phyloP scores from a whole-genome alignment of 2,329 filamentous ascomycete genomes.

The Alternaria arbusti region DNA sequence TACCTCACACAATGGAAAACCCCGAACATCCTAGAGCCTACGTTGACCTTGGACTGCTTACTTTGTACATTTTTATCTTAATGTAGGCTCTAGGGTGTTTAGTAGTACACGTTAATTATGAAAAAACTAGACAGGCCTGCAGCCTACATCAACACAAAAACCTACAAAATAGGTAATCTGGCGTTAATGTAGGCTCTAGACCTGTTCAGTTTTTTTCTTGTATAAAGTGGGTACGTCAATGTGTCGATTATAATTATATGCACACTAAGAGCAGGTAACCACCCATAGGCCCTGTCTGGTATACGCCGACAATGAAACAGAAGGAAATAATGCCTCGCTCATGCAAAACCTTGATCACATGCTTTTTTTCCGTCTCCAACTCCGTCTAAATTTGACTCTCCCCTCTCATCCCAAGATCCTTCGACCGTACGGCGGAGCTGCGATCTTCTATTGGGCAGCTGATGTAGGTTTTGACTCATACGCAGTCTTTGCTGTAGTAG shows the following conservation, averaged over 20 bases:
- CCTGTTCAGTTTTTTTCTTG: background rate
- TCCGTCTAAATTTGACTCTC: background rate
- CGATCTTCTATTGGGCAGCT: background rate
- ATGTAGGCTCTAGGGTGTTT: background rate
- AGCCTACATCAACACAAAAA: no score
- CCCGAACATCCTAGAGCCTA: background rate
- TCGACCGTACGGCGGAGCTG: background rate
- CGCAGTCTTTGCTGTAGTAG: slow-evolving; percentile 62
- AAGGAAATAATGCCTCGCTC: background rate
- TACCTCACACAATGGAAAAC: background rate
- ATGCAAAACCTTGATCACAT: background rate
- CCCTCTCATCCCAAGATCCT: background rate
- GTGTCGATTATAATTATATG: background rate
- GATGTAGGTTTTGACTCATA: slow-evolving; percentile 23
- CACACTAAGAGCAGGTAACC: background rate
- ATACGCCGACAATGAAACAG: background rate
- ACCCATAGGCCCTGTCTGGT: background rate
- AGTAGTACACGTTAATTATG: no score
- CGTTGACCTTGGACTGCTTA: background rate
- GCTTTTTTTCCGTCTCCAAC: background rate
- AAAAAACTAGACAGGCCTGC: no score
- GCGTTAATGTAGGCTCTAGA: no score
- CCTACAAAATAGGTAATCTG: no score
- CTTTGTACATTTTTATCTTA: background rate
- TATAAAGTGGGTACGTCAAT: background rate